Evolutionary conservation across 495 filamentous ascomycete species (phyloP).

Genomic region (Hypoxylon lienhwacheense): DNA sequence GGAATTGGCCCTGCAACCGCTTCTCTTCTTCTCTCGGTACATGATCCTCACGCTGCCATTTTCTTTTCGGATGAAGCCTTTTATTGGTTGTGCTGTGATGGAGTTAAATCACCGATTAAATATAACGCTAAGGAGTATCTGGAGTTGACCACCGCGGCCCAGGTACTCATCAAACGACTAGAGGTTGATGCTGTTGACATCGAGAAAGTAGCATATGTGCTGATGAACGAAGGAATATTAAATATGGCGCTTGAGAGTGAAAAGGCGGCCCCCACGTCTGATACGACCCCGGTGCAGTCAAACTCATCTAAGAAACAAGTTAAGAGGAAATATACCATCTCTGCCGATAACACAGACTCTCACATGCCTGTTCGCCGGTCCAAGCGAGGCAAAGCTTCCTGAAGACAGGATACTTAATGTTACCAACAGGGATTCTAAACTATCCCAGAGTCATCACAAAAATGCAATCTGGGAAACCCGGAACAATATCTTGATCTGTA

Average conservation of each 20-base stretch:
- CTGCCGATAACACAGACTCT: slow-evolving; percentile 18
- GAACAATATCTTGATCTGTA: slow-evolving; percentile 22
- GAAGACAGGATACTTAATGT: slow-evolving; percentile 7
- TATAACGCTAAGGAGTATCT: slow-evolving; percentile 69
- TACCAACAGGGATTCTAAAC: slow-evolving; percentile 7
- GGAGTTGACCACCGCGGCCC: slow-evolving; percentile 51
- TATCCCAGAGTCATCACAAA: slow-evolving; percentile 12
- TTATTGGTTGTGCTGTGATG: slow-evolving; percentile 61
- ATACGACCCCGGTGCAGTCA: slow-evolving; percentile 10
- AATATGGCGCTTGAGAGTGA: background rate
- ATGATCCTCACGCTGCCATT: slow-evolving; percentile 58
- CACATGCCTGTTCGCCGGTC: slow-evolving; percentile 25
- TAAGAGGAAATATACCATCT: slow-evolving; percentile 41
- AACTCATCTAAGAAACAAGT: slow-evolving; percentile 10
- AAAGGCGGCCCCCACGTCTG: slow-evolving; percentile 5
- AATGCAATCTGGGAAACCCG: slow-evolving; percentile 27
- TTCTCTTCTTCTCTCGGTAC: slow-evolving; percentile 66
- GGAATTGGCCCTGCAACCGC: slow-evolving; percentile 77
- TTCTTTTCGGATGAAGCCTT: slow-evolving; percentile 81
- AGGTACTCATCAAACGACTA: slow-evolving; percentile 52
- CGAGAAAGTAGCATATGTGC: slow-evolving; percentile 70
- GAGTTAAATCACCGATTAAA: slow-evolving; percentile 54
- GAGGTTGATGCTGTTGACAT: slow-evolving; percentile 60
- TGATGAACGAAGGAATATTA: slow-evolving; percentile 45
- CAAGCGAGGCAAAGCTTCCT: slow-evolving; percentile 29